A percentile compares a stretch with the other conserved stretches of the same genome.
These are phyloP conservation scores for Picea glauca DNA, from an alignment of 75 land plant species.

Conservation along the genomic window DNA sequence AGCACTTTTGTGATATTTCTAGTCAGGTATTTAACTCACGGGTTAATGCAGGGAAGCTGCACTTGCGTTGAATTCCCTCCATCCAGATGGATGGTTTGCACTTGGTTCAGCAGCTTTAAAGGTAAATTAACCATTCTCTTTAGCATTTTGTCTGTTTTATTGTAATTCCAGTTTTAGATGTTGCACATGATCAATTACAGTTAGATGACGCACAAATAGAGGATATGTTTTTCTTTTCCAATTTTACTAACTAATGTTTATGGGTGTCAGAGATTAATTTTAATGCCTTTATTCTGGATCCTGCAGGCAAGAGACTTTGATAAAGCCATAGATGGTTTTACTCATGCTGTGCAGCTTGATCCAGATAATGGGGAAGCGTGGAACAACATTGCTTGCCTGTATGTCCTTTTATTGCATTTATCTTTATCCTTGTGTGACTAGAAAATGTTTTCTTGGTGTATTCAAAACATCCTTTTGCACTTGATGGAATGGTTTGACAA, in stretches of 20 bases:
- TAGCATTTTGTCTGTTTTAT: neutral
- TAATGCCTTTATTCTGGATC: slow-evolving; percentile 8
- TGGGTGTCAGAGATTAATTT: neutral
- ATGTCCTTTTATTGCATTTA: slow-evolving; percentile 9
- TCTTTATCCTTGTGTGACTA: neutral
- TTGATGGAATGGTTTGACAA: no score
- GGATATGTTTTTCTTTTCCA: neutral
- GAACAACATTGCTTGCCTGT: slow-evolving; percentile 95
- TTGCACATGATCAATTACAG: neutral
- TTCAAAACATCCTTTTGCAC: neutral
- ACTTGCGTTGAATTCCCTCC: slow-evolving; percentile 84
- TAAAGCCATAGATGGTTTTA: slow-evolving; percentile 82
- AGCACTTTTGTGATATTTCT: neutral
- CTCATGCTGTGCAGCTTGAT: slow-evolving; percentile 89
- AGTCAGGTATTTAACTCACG: neutral
- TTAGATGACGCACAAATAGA: neutral
- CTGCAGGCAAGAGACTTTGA: slow-evolving; percentile 83
- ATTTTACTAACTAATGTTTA: neutral
- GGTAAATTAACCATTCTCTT: slow-evolving; percentile 23
- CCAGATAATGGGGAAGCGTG: slow-evolving; percentile 99
- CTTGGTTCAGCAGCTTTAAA: slow-evolving; percentile 95
- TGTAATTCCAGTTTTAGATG: neutral
- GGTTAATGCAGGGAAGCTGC: slow-evolving; percentile 72
- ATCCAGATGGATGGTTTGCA: slow-evolving; percentile 99
- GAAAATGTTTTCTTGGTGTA: neutral